Base-by-base conservation (phyloP, 768 basidiomycete genomes). In the Boletus patriciae region DNA sequence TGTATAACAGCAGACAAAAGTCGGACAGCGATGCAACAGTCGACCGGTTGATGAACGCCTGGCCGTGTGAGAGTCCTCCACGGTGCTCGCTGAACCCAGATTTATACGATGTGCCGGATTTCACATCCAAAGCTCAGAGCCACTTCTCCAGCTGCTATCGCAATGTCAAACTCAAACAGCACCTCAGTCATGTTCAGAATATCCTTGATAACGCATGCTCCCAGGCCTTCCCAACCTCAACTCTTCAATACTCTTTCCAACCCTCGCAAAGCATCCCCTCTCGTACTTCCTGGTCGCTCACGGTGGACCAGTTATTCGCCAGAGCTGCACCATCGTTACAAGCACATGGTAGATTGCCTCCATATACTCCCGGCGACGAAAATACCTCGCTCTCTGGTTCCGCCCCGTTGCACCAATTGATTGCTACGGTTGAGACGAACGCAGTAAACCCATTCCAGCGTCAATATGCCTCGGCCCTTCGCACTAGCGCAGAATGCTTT, bases 61-160 rank as follows among this genome's bases (percentile, higher is more conserved):
- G 69, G 68, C 68, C 68, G 19, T 60, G 54, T 34, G 55, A 63
- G 43, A 59, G 40, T 15, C 53, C 64, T 3, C 62, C 62, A 16
- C n/a, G 0, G 2, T 31, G 36, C 19, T 51, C 49, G 7, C 58
- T 61, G 19, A 19, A 45, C 10, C 4, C 16, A 4, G 4, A 3
- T 7, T 43, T 18, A 9, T 64, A 67, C 18, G 3, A 65, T 23
- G 29, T 62, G 16, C 2, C n/a, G 7, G 3, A 19, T 0, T 27
- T 69, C 11, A 38, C 36, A 6, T 41, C 54, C 33, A 25, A 49
- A 0, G n/a, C 54, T 21, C 10, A 21, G 12, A 12, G 2, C 0
- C 13, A 64, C 37, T 69, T 70, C n/a, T 23, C 36, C 13, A 55
- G 47, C 31, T 50, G 67, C 16, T 66, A 57, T 40, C 56, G 23